These are phyloP conservation scores for Ophiostoma australiae DNA, from an alignment of 2,329 filamentous ascomycete genomes.

Conservation along the genomic window DNA sequence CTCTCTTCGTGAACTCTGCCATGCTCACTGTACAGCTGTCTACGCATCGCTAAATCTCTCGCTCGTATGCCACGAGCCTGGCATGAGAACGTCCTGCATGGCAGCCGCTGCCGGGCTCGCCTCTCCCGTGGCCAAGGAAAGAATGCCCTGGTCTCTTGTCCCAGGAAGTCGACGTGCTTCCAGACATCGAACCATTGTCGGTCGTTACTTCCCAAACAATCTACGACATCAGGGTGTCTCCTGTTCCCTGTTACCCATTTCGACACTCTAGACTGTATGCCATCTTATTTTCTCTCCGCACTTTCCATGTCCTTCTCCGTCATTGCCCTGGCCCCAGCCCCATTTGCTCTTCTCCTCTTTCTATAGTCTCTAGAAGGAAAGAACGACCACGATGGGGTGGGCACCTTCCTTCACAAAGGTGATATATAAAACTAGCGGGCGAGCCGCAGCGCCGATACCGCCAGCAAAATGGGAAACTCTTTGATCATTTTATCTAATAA, in stretches of 20 bases:
- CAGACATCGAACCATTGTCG: not conserved
- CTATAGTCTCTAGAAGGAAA: not conserved
- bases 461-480: not conserved
- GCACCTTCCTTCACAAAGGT: not conserved
- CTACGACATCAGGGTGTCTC: not conserved
- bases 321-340: not conserved
- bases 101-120: not conserved
- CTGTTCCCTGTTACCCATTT: not conserved
- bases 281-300: not conserved
- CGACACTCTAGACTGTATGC: not conserved
- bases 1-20: not conserved
- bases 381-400: constrained; percentile 1
- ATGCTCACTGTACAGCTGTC: not conserved
- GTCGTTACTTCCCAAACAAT: not conserved
- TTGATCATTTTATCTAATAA: not conserved
- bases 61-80: not conserved
- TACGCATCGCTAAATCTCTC: not conserved
- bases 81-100: not conserved
- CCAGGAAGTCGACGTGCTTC: not conserved
- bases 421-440: not conserved
- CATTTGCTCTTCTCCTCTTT: not conserved
- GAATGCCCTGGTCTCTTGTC: not conserved
- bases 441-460: not conserved
- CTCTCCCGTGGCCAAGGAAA: not conserved
- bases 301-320: not conserved